Evolutionary conservation across 169 alveolate genomes (phyloP).

Genomic region (Plasmodium blacklocki): DNA sequence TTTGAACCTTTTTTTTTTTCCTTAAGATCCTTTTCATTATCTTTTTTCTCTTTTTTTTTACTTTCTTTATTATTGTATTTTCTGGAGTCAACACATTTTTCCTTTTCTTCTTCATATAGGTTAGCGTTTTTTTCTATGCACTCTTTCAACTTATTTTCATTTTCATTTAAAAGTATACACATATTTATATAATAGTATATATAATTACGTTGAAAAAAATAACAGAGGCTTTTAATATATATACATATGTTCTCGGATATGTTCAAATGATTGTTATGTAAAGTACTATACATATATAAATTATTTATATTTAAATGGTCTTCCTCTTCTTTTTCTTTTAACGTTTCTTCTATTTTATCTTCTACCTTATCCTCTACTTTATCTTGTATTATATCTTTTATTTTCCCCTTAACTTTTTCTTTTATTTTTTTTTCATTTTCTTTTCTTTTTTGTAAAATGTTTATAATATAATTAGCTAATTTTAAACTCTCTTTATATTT

Average conservation of each 20-base stretch:
- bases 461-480: slow-evolving; percentile 21
- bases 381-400: neutral
- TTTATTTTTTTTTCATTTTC: slow-evolving; percentile 8
- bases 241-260: slow-evolving; percentile 42
- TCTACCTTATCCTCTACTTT: neutral
- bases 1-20: neutral
- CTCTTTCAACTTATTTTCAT: slow-evolving; percentile 16
- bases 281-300: slow-evolving; percentile 38
- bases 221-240: slow-evolving; percentile 55
- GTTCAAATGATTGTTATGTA: slow-evolving; percentile 14
- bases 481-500: slow-evolving; percentile 32
- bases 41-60: slow-evolving; percentile 6
- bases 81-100: neutral
- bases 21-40: neutral
- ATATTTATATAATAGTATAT: slow-evolving; percentile 52
- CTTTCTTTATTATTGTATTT: neutral
- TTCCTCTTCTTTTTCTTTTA: slow-evolving; percentile 3
- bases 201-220: slow-evolving; percentile 48
- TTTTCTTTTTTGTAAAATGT: slow-evolving; percentile 17
- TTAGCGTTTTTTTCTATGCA: slow-evolving; percentile 17
- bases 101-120: slow-evolving; percentile 8
- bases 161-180: slow-evolving; percentile 45
- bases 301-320: slow-evolving; percentile 5
- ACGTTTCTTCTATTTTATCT: neutral
- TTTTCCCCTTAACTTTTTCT: neutral